A percentile compares a stretch with the other conserved stretches of the same genome.
Conservation (phyloP, 1,139 yeast genomes). For the Wickerhamomyces sp. region DNA sequence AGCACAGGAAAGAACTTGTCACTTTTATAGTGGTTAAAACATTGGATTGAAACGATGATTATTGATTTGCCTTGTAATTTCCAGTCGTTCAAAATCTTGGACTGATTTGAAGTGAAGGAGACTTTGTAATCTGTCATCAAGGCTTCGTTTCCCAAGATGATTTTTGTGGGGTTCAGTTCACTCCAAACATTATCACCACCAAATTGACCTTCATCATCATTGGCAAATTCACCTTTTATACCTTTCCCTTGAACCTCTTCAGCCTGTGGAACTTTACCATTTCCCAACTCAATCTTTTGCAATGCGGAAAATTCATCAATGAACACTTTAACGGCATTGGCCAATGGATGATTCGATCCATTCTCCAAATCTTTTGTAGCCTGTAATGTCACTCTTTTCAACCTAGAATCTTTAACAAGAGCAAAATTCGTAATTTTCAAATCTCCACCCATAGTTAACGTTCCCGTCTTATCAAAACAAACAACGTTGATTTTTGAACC, state of each 20-base stretch:
- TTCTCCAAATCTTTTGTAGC: slow-evolving; percentile 55
- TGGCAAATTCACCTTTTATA: slow-evolving; percentile 37
- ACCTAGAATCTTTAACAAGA: slow-evolving; percentile 17
- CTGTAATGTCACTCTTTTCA: slow-evolving; percentile 37
- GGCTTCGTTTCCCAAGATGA: slow-evolving; percentile 62
- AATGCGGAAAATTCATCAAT: slow-evolving; percentile 24
- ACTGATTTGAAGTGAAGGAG: slow-evolving; percentile 26
- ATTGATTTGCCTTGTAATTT: slow-evolving; percentile 61
- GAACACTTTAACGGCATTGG: slow-evolving; percentile 49
- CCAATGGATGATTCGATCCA: slow-evolving; percentile 68
- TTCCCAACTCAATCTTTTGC: slow-evolving; percentile 23
- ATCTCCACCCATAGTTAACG: slow-evolving; percentile 61
- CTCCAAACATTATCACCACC: slow-evolving; percentile 30
- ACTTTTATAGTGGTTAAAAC: slow-evolving; percentile 27
- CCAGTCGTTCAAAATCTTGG: slow-evolving; percentile 42
- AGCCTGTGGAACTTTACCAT: slow-evolving; percentile 42
- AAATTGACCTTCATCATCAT: slow-evolving; percentile 21
- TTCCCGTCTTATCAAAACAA: slow-evolving; percentile 80
- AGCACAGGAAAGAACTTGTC: slow-evolving; percentile 36
- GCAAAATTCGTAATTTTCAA: slow-evolving; percentile 49
- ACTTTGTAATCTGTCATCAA: slow-evolving; percentile 40
- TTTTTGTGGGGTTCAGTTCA: slow-evolving; percentile 32
- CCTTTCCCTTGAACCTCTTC: slow-evolving; percentile 59
- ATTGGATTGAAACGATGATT: slow-evolving; percentile 45
- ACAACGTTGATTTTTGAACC: slow-evolving; percentile 59